These are phyloP conservation scores for Gnomoniopsis sp. DNA, from an alignment of 2,329 filamentous ascomycete genomes.

Conservation along the genomic window DNA sequence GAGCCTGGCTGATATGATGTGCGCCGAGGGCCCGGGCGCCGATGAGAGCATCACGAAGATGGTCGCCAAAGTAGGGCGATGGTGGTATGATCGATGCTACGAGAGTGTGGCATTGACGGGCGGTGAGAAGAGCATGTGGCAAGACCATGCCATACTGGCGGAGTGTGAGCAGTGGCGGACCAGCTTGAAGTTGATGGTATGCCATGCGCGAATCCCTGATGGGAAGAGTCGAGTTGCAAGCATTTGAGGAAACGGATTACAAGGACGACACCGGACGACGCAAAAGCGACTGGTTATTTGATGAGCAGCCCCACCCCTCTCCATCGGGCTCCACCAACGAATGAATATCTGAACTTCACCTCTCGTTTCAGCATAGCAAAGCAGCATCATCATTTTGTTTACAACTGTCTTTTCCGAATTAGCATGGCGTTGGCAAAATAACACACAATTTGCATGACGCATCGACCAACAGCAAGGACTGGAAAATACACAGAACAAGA, in stretches of 20 bases:
- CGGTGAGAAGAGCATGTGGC: constrained; percentile 67
- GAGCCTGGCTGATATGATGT: constrained; percentile 69
- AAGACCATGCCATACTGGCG: constrained; percentile 66
- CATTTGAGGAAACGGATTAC: no score
- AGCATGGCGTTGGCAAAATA: not conserved
- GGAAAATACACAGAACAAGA: not conserved
- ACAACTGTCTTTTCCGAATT: not conserved
- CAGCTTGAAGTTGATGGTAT: constrained; percentile 86
- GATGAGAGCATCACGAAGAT: constrained; percentile 89
- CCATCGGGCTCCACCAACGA: not conserved
- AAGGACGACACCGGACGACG: not conserved
- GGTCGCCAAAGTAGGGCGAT: constrained; percentile 85
- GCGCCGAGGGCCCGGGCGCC: constrained; percentile 63
- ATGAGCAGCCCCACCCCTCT: no score
- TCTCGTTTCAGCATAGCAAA: not conserved
- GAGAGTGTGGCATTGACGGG: constrained; percentile 61
- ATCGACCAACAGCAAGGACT: not conserved
- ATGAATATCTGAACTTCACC: not conserved
- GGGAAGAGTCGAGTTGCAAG: constrained; percentile 42
- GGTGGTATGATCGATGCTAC: constrained; percentile 96
- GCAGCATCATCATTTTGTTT: not conserved
- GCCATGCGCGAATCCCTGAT: constrained; percentile 80
- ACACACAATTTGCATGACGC: not conserved
- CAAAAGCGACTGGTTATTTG: not conserved
- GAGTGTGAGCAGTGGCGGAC: constrained; percentile 88